Conservation (phyloP, 345 rosid genomes). For the Mangifera indica region DNA sequence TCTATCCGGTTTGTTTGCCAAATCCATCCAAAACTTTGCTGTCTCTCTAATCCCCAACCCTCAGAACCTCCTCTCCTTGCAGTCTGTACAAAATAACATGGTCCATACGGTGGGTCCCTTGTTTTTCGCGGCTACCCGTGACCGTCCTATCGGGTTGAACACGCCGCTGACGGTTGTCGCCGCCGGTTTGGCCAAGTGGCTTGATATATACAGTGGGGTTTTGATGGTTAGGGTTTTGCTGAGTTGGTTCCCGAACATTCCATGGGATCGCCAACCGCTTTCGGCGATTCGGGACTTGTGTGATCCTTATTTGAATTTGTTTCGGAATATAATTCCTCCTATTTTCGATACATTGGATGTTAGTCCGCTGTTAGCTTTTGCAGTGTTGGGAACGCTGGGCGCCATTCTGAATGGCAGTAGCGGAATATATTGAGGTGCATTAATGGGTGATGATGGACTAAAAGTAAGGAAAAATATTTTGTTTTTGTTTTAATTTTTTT, state of each 20-base stretch:
- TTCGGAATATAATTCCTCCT: constrained; percentile 81
- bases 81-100: constrained; percentile 26
- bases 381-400: constrained; percentile 68
- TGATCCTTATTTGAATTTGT: constrained; percentile 84
- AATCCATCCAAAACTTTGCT: constrained; percentile 33
- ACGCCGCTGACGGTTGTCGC: constrained; percentile 85
- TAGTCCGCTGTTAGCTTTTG: constrained; percentile 82
- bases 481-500: background rate
- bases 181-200: constrained; percentile 83
- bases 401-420: constrained; percentile 58
- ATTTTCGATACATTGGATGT: constrained; percentile 75
- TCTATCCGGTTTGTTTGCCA: constrained; percentile 24
- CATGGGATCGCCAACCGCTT: constrained; percentile 86
- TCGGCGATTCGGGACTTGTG: constrained; percentile 81
- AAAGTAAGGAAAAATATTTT: background rate
- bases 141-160: constrained; percentile 55
- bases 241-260: constrained; percentile 94
- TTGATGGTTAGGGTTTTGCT: constrained; percentile 89
- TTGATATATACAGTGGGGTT: constrained; percentile 82
- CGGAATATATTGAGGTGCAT: constrained; percentile 28
- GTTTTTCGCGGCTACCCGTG: constrained; percentile 64
- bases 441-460: background rate
- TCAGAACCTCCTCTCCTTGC: constrained; percentile 19
- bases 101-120: constrained; percentile 37
- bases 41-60: constrained; percentile 29